phyloP scores from a whole-genome alignment of 345 rosid genomes.

The Erucastrum elatum region DNA sequence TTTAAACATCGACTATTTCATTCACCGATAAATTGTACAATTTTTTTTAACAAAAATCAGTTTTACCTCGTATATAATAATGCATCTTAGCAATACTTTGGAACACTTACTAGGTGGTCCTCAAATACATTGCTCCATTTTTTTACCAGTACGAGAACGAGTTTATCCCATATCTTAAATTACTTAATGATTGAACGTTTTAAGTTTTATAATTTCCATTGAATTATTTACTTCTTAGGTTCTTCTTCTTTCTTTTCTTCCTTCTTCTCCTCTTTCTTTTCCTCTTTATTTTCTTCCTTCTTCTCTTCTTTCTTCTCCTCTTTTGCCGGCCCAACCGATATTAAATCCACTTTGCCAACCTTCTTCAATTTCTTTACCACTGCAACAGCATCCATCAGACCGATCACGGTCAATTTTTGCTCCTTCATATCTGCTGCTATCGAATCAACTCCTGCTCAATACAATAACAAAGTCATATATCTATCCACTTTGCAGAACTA shows the following conservation, averaged over 20 bases:
- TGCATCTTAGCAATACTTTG: too few species aligned
- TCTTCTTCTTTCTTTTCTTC: constrained; percentile 56
- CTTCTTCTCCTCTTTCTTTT: constrained; percentile 56
- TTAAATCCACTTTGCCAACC: constrained; percentile 86
- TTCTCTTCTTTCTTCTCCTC: constrained; percentile 86
- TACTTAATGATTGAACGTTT: neutral
- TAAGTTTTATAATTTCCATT: neutral
- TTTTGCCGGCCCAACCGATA: constrained; percentile 91
- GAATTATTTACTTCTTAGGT: constrained; percentile 39
- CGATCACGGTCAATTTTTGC: constrained; percentile 85
- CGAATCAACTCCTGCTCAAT: constrained; percentile 72
- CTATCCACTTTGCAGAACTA: neutral
- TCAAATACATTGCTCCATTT: too few species aligned
- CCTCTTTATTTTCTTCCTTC: constrained; percentile 62
- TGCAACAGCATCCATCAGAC: constrained; percentile 83
- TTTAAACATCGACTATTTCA: too few species aligned
- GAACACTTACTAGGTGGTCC: too few species aligned
- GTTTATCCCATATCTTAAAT: too few species aligned
- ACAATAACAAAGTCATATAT: neutral
- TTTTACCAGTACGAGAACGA: too few species aligned
- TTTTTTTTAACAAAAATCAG: too few species aligned
- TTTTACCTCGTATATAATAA: too few species aligned
- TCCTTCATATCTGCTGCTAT: constrained; percentile 88
- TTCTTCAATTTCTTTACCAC: constrained; percentile 87
- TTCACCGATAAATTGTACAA: too few species aligned